Conservation (phyloP, 805 yeast genomes). For the Yamadazyma olivae region DNA sequence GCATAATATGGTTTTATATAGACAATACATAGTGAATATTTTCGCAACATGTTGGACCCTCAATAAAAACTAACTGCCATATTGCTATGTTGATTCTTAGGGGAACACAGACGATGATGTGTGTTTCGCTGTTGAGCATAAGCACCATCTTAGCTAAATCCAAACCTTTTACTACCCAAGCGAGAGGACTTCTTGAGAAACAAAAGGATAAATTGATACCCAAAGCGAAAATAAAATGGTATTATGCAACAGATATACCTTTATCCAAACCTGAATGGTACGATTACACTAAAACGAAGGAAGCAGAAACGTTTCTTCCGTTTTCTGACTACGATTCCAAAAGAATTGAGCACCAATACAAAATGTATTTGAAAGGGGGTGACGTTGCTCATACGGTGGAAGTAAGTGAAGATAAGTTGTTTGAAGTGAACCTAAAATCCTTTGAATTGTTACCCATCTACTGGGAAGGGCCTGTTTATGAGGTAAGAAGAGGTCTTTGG, state of each 20-base stretch:
- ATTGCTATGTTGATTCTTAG: too few species aligned
- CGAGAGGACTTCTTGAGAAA: constrained; percentile 6
- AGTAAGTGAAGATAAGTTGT: constrained; percentile 80
- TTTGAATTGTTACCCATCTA: constrained; percentile 65
- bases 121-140: too few species aligned
- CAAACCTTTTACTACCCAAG: constrained; percentile 10
- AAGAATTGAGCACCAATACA: constrained; percentile 54
- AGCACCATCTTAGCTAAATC: constrained; percentile 2
- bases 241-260: constrained; percentile 80
- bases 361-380: constrained; percentile 13
- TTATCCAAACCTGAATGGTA: constrained; percentile 60
- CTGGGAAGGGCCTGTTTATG: constrained; percentile 87
- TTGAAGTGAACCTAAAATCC: constrained; percentile 60
- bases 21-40: too few species aligned
- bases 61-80: too few species aligned
- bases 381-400: constrained; percentile 31
- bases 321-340: constrained; percentile 64
- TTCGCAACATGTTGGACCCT: too few species aligned
- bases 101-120: too few species aligned
- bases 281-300: constrained; percentile 46
- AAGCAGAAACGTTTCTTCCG: constrained; percentile 61
- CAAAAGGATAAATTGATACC: constrained; percentile 10
- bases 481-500: constrained; percentile 86
- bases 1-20: too few species aligned
- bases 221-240: constrained; percentile 52